A percentile compares a stretch with the other conserved stretches of the same genome.
Evolutionary conservation across 768 basidiomycete species (phyloP).

Genomic region (Boletus pseudo-olivaceus): DNA sequence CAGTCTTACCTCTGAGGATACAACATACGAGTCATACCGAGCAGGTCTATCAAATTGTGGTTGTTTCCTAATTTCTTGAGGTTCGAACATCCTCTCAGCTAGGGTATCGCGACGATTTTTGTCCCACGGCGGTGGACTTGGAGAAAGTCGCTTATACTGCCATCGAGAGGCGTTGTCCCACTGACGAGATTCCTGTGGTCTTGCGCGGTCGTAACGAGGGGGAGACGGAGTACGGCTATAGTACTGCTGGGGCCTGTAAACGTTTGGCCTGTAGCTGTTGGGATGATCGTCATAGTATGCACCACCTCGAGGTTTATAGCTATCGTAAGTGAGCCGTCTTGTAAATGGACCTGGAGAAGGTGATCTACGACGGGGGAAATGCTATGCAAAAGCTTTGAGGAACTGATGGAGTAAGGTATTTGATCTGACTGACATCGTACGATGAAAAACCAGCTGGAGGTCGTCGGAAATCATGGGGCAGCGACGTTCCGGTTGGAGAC

Average conservation of each 20-base stretch:
- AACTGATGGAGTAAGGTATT: conserved; percentile 10
- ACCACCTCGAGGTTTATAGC: conserved; percentile 44
- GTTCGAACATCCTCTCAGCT: conserved; percentile 63
- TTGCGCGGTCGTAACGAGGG: conserved; percentile 43
- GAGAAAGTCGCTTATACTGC: conserved; percentile 42
- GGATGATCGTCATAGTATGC: conserved; percentile 39
- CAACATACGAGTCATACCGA: conserved; percentile 41
- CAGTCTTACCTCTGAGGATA: conserved; percentile 20
- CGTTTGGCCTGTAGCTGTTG: conserved; percentile 42
- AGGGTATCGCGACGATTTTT: conserved; percentile 36
- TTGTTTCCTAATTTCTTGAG: conserved; percentile 70
- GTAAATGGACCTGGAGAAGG: conserved; percentile 49
- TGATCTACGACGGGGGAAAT: conserved; percentile 39
- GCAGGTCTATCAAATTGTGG: conserved; percentile 43
- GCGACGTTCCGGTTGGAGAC: conserved; percentile 24
- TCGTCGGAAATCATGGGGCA: conserved; percentile 29
- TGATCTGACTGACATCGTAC: conserved; percentile 33
- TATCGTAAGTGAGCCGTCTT: conserved; percentile 46
- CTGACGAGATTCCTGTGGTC: conserved; percentile 38
- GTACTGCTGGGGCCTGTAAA: conserved; percentile 34
- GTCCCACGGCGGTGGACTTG: conserved; percentile 32
- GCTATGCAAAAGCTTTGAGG: conserved; percentile 25
- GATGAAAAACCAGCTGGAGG: conserved; percentile 21
- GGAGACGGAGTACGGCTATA: conserved; percentile 52
- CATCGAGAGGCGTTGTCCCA: conserved; percentile 47